Evolutionary conservation across 805 yeast species (phyloP), one percentile per base, ranked within the genome.

Genomic region (Cyberlindnera japonica): DNA sequence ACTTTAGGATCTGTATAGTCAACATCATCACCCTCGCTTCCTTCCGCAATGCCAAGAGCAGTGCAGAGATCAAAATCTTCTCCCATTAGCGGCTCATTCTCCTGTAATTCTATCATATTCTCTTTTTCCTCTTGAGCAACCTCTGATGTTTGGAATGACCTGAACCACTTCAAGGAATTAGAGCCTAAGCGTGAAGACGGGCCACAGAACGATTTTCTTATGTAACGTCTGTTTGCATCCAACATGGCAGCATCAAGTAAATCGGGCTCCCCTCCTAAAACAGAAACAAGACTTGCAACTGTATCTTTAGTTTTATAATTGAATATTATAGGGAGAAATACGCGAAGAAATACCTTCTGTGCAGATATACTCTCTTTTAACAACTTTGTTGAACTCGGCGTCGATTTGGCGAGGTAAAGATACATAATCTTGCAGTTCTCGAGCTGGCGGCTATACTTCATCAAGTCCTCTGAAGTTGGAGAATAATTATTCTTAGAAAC

Each of bases 291-390:
- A 14, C 21, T 21, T 9, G 28, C 17, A 15, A 33, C 13, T 6
- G 27, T n/a, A 5, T 10, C 35, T 5, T n/a, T 6, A 5, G 9
- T n/a, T 3, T 14, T 23, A 15, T 31, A 32, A 6, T 31, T 18
- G 27, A 38, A 33, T 22, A 38, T 12, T 10, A 33, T 32, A 3
- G 41, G 41, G 16, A 38, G 15, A n/a, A 38, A 27, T 6, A n/a
- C 3, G 17, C 16, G 16, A 24, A 33, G 33, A 18, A 38, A 38
- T 9, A 33, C 33, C 33, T 33, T 38, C 19, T 33, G 33, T n/a
- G 30, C 30, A 6, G 18, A n/a, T n/a, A 15, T 5, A 15, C 30
- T 27, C 30, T 27, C 30, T 6, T 6, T 27, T 18, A 27, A 27
- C 18, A 27, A 27, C 18, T 15, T 6, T 6, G 7, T 13, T 9